Evolutionary conservation across 345 rosid species (phyloP).

Genomic region (Gossypioides kirkii): DNA sequence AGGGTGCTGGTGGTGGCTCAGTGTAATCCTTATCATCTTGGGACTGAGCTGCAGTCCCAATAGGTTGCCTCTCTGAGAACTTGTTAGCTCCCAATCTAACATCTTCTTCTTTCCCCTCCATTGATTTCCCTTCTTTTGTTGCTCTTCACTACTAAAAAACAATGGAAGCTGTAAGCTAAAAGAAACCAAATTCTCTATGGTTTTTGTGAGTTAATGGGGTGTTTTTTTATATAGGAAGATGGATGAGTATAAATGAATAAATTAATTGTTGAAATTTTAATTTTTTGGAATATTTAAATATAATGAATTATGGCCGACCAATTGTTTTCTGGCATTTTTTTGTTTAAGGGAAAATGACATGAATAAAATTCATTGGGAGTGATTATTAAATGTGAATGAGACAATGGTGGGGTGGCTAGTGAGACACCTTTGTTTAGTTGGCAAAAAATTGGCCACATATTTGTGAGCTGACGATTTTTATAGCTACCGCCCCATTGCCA

Average conservation of each 20-base stretch:
- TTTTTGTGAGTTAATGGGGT: neutral
- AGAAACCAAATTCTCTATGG: neutral
- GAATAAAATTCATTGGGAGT: neutral
- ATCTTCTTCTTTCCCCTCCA: conserved; percentile 50
- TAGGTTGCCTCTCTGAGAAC: conserved; percentile 46
- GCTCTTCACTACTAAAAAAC: neutral
- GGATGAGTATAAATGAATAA: neutral
- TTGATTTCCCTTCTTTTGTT: neutral
- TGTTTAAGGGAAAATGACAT: neutral
- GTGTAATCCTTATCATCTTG: conserved; percentile 40
- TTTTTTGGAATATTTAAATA: neutral
- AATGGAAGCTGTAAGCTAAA: neutral
- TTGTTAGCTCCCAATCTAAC: conserved; percentile 56
- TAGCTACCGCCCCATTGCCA: conserved; percentile 31
- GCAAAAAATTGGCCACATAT: conserved; percentile 24
- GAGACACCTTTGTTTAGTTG: conserved; percentile 19
- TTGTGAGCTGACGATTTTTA: neutral
- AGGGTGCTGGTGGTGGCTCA: conserved; percentile 50
- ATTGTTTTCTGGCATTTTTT: conserved; percentile 11
- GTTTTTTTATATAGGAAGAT: conserved; percentile 18
- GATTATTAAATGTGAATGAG: neutral
- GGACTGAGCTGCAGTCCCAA: conserved; percentile 51
- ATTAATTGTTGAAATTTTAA: neutral
- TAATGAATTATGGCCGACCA: conserved; percentile 32
- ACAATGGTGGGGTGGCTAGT: neutral